These are phyloP conservation scores for Phytophthora uliginosa DNA, from an alignment of 352 stramenopile species.

Conservation along the genomic window DNA sequence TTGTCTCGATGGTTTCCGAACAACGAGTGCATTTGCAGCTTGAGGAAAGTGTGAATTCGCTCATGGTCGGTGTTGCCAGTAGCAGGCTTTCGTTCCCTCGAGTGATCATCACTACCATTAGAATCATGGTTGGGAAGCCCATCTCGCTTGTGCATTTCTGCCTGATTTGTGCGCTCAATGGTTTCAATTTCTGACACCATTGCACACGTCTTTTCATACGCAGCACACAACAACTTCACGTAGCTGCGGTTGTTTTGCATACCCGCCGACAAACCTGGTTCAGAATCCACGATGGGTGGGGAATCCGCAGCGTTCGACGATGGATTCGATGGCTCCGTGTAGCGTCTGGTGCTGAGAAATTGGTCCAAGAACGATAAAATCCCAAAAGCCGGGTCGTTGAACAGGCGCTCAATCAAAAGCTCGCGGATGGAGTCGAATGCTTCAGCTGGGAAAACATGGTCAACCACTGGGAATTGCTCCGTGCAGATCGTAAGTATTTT, in stretches of 20 bases:
- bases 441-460: conserved; percentile 61
- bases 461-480: conserved; percentile 77
- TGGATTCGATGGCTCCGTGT: conserved; percentile 20
- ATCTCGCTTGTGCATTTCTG: conserved; percentile 9
- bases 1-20: conserved; percentile 79
- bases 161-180: conserved; percentile 23
- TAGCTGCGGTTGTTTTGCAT: conserved; percentile 58
- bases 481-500: conserved; percentile 74
- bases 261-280: conserved; percentile 1
- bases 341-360: conserved; percentile 55
- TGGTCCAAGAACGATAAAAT: conserved; percentile 83
- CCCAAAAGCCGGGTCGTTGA: conserved; percentile 84
- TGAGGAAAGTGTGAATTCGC: conserved; percentile 78
- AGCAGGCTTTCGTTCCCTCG: conserved; percentile 3
- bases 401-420: conserved; percentile 74
- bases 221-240: conserved; percentile 63
- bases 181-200: conserved; percentile 64
- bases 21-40: conserved; percentile 81
- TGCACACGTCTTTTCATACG: conserved; percentile 73
- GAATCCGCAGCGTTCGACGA: conserved; percentile 1
- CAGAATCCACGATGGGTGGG: neutral
- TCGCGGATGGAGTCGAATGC: conserved; percentile 64
- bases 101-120: conserved; percentile 2
- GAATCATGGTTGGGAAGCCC: conserved; percentile 7
- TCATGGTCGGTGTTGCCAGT: conserved; percentile 28